A percentile compares a stretch with the other conserved stretches of the same genome.
Conservation (phyloP, 768 basidiomycete species). For the Pulveroboletus sp. region DNA sequence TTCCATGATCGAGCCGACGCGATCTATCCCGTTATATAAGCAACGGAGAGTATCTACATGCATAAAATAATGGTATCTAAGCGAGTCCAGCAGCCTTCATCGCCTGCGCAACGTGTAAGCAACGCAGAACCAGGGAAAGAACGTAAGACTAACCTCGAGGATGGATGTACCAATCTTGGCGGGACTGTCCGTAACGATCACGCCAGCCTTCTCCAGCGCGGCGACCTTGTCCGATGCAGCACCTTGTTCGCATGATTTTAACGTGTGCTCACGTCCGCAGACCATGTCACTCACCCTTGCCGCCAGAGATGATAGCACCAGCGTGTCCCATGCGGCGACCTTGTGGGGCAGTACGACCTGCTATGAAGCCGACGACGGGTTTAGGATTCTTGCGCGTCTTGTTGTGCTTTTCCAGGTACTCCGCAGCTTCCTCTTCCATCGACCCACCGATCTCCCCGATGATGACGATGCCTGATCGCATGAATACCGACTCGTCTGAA, state of each 20-base stretch:
- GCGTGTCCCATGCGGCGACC: conserved; percentile 98
- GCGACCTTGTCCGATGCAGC: conserved; percentile 92
- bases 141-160: conserved; percentile 62
- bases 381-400: conserved; percentile 82
- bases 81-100: conserved; percentile 75
- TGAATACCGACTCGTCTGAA: not conserved
- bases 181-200: conserved; percentile 89
- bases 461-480: conserved; percentile 76
- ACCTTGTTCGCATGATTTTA: conserved; percentile 39
- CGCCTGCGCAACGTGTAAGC: conserved; percentile 42
- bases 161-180: conserved; percentile 91
- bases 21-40: conserved; percentile 39
- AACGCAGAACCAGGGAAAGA: not conserved
- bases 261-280: not conserved
- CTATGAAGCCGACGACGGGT: conserved; percentile 97
- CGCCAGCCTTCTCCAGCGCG: conserved; percentile 88
- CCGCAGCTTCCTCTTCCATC: conserved; percentile 99
- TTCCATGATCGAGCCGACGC: conserved; percentile 24
- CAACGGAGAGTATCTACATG: conserved; percentile 5
- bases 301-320: conserved; percentile 96
- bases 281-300: conserved; percentile 63
- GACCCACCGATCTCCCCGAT: conserved; percentile 99
- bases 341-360: conserved; percentile 95
- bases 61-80: conserved; percentile 35
- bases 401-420: conserved; percentile 91